Base-by-base conservation (phyloP, 306 rosid species). In the Cicer bijugum region DNA sequence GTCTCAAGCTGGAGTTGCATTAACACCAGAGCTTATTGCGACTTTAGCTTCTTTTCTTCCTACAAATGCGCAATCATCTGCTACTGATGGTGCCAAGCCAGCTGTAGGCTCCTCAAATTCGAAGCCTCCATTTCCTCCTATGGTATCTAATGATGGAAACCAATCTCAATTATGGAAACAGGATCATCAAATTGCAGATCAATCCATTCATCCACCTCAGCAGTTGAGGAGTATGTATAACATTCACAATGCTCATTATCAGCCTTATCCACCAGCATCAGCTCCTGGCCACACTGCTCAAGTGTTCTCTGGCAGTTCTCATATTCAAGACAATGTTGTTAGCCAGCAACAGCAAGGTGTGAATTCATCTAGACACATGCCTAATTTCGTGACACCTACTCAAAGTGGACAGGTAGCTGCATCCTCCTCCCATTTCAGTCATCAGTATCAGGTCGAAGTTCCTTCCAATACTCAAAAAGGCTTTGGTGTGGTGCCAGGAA, bases 11-110 rank as follows among this genome's bases (percentile, higher is more conserved):
- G 96, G 96, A 74, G 88, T 87, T 71, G 19, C 88, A 17, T 82
- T 94, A 79, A 94, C 99, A 9, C 99, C 99, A 2, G 99, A 94
- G 86, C 95, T 94, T 52, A 88, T 94, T 87, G 97, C 97, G 66
- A 86, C 97, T 62, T 85, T 94, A 74, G 87, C 92, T 75, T 77
- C 95, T 47, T 81, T 91, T 8, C 83, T 94, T 44, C 99, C 99
- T 80, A 82, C 88, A 63, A 86, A 82, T 76, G 65, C 89, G 12
- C 95, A 88, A 69, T 63, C 87, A 47, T 75, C 97, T 80, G 80
- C 80, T 56, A 35, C 81, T 58, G 93, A 89, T 53, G 83, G 86
- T 79, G 72, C 86, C 38, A 88, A 84, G 82, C 48, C 85, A 23
- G 81, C 81, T n/a, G 72, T 78, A 63, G 88, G 77, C 71, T 77